Evolutionary conservation across 2,329 filamentous ascomycete genomes (phyloP).

Genomic region (Beauveria sp.): DNA sequence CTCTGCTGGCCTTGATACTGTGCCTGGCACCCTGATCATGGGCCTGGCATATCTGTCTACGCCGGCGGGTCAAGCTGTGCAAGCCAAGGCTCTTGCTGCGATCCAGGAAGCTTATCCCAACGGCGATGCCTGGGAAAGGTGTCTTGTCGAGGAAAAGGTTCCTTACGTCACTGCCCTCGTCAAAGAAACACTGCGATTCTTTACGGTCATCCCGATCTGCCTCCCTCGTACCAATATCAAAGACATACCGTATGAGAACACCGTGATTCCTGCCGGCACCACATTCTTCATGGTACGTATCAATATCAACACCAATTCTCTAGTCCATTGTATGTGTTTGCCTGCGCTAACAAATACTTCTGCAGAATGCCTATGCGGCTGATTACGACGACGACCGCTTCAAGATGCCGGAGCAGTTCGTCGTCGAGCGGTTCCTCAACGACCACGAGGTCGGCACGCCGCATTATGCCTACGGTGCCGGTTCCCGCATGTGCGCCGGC

Average conservation of each 20-base stretch:
- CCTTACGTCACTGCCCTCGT: constrained; percentile 71
- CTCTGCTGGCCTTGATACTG: constrained; percentile 72
- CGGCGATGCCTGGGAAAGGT: constrained; percentile 68
- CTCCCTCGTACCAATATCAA: constrained; percentile 66
- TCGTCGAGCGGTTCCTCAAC: constrained; percentile 62
- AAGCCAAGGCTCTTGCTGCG: constrained; percentile 59
- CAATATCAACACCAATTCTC: too few relatives aligned
- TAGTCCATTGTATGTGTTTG: background rate
- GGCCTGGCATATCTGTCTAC: constrained; percentile 69
- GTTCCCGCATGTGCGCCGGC: constrained; percentile 56
- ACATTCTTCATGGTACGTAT: constrained; percentile 65
- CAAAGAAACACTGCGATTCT: constrained; percentile 72
- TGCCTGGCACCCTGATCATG: constrained; percentile 74
- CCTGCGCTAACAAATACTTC: background rate
- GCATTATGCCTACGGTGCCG: constrained; percentile 56
- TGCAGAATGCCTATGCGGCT: constrained; percentile 62
- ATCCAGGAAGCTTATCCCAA: constrained; percentile 66
- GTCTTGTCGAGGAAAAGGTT: constrained; percentile 65
- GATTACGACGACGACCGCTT: constrained; percentile 66
- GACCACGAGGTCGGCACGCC: constrained; percentile 48
- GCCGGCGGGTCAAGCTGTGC: constrained; percentile 59
- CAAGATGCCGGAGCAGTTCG: constrained; percentile 52
- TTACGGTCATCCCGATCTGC: constrained; percentile 72
- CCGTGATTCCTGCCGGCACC: constrained; percentile 64
- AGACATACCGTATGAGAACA: constrained; percentile 61